phyloP scores from a whole-genome alignment of 768 basidiomycete species.

The Leccinum obscurum region DNA sequence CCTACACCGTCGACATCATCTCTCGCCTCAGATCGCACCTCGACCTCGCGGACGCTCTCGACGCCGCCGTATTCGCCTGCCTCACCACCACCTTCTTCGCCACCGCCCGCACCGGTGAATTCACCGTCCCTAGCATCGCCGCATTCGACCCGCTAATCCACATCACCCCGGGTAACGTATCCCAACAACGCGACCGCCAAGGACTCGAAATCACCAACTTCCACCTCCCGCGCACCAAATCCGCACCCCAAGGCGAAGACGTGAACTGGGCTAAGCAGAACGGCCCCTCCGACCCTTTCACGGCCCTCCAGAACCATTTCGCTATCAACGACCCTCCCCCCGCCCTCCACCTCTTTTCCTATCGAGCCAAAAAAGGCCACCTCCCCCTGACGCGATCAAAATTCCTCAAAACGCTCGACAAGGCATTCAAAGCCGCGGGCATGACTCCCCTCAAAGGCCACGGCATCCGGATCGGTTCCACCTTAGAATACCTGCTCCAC shows the following conservation, averaged over 20 bases:
- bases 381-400: too few relatives aligned
- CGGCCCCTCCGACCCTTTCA: not conserved
- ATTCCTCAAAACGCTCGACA: fast-evolving
- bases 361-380: too few relatives aligned
- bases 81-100: not conserved
- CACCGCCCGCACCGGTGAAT: not conserved
- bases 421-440: fast-evolving
- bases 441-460: not conserved
- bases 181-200: not conserved
- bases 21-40: not conserved
- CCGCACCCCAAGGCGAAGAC: not conserved
- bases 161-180: not conserved
- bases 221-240: not conserved
- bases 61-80: not conserved
- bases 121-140: not conserved
- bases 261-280: not conserved
- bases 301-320: too few relatives aligned
- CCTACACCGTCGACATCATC: not conserved
- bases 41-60: not conserved
- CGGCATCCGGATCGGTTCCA: fast-evolving
- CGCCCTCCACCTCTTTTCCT: too few relatives aligned
- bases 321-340: too few relatives aligned
- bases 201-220: not conserved
- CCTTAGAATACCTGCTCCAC: not conserved
- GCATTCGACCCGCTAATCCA: not conserved